These are phyloP conservation scores for Daldinia sp. DNA, from an alignment of 2,329 filamentous ascomycete species.

Conservation along the genomic window DNA sequence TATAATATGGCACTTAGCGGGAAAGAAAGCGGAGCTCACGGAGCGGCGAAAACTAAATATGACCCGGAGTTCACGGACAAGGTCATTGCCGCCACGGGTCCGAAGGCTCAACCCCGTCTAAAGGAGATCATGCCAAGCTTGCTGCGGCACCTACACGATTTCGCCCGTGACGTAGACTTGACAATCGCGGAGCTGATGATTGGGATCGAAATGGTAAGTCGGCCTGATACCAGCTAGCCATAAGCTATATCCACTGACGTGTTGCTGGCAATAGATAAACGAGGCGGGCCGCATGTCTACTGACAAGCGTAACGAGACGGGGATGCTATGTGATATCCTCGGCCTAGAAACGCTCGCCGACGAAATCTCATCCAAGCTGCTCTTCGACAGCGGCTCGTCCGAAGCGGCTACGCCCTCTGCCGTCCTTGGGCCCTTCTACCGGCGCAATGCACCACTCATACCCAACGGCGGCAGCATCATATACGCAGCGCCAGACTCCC, in stretches of 20 bases:
- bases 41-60: constrained; percentile 28
- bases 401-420: constrained; percentile 75
- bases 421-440: constrained; percentile 89
- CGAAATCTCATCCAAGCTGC: constrained; percentile 75
- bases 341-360: constrained; percentile 84
- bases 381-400: constrained; percentile 69
- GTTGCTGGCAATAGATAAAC: constrained; percentile 64
- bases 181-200: constrained; percentile 84
- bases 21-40: constrained; percentile 2
- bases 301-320: constrained; percentile 74
- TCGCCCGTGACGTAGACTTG: constrained; percentile 81
- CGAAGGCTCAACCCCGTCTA: constrained; percentile 75
- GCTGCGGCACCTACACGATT: constrained; percentile 83
- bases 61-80: constrained; percentile 72
- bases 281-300: constrained; percentile 73
- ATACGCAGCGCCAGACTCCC: constrained; percentile 59
- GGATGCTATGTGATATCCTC: constrained; percentile 74
- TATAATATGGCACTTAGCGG: constrained; percentile 16
- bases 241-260: constrained; percentile 7
- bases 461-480: constrained; percentile 78
- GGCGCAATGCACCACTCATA: constrained; percentile 75
- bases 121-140: constrained; percentile 75
- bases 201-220: constrained; percentile 69
- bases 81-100: constrained; percentile 80
- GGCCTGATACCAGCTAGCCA: neutral